phyloP scores from a whole-genome alignment of 2,329 filamentous ascomycete genomes.

The Aspergillus pseudotamarii region DNA sequence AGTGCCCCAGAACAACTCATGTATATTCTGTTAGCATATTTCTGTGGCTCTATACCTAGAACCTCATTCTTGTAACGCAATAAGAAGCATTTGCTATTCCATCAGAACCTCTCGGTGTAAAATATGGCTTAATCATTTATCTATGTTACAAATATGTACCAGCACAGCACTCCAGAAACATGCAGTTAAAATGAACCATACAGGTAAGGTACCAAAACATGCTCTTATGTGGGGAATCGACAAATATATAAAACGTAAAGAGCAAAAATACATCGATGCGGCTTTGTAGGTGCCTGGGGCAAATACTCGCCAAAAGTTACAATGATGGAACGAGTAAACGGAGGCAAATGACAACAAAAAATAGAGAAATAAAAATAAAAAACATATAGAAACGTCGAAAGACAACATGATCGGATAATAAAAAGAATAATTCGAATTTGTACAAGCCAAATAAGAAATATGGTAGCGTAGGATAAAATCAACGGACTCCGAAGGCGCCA shows the following conservation, averaged over 20 bases:
- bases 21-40: neutral
- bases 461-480: slow-evolving; percentile 17
- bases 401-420: slow-evolving; percentile 18
- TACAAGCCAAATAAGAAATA: slow-evolving; percentile 17
- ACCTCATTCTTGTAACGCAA: neutral
- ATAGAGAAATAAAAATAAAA: slow-evolving; percentile 5
- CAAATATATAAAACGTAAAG: slow-evolving; percentile 1
- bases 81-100: slow-evolving; percentile 3
- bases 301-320: slow-evolving; percentile 15
- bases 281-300: slow-evolving; percentile 16
- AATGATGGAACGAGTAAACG: neutral
- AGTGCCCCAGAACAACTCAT: neutral
- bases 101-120: slow-evolving; percentile 1
- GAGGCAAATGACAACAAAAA: slow-evolving; percentile 11
- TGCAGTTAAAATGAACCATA: slow-evolving; percentile 9
- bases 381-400: slow-evolving; percentile 2
- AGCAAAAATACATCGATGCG: slow-evolving; percentile 17
- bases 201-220: slow-evolving; percentile 13
- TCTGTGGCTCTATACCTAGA: neutral
- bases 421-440: slow-evolving; percentile 15
- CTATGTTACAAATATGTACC: slow-evolving; percentile 16
- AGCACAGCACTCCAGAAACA: slow-evolving; percentile 5
- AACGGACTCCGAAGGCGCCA: slow-evolving; percentile 30
- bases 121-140: slow-evolving; percentile 2
- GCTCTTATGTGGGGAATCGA: slow-evolving; percentile 19